phyloP scores from a whole-genome alignment of 768 basidiomycete genomes.

The Boletus vermiculosoides region DNA sequence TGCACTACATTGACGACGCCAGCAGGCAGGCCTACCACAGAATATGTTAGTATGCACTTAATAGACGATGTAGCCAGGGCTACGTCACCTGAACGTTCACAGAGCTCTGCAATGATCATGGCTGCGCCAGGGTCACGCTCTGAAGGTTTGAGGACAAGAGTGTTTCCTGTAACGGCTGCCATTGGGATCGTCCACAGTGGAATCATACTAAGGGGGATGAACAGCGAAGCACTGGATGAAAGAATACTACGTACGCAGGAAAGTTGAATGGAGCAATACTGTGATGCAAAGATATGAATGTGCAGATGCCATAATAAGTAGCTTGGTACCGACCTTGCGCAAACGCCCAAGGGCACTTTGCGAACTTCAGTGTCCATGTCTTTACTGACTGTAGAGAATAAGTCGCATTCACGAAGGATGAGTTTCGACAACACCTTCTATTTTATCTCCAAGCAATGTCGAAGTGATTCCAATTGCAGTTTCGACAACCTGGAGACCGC shows the following conservation, averaged over 20 bases:
- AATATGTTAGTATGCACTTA: background rate
- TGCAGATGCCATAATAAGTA: background rate
- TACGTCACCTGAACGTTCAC: conserved; percentile 68
- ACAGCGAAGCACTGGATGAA: background rate
- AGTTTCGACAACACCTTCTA: conserved; percentile 64
- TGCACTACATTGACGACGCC: conserved; percentile 94
- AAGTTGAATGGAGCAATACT: conserved; percentile 89
- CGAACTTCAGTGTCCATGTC: conserved; percentile 96
- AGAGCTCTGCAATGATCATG: conserved; percentile 96
- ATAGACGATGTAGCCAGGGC: background rate
- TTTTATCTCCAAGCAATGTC: conserved; percentile 83
- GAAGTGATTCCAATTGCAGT: conserved; percentile 79
- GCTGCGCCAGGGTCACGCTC: conserved; percentile 97
- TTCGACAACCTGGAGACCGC: conserved; percentile 89
- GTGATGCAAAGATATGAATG: conserved; percentile 3
- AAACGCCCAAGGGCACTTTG: conserved; percentile 83
- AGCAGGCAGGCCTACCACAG: conserved; percentile 59
- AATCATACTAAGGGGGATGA: conserved; percentile 67
- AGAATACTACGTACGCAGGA: conserved; percentile 59
- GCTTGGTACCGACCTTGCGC: conserved; percentile 49
- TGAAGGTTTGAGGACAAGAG: conserved; percentile 91
- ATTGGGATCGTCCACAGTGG: conserved; percentile 95
- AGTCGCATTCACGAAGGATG: conserved; percentile 6
- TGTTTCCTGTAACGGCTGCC: conserved; percentile 89
- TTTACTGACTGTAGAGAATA: conserved; percentile 62